Percentiles rank a stretch among this genome's conserved stretches.
Evolutionary conservation across 345 rosid species (phyloP).

Genomic region (Noccaea caerulescens): DNA sequence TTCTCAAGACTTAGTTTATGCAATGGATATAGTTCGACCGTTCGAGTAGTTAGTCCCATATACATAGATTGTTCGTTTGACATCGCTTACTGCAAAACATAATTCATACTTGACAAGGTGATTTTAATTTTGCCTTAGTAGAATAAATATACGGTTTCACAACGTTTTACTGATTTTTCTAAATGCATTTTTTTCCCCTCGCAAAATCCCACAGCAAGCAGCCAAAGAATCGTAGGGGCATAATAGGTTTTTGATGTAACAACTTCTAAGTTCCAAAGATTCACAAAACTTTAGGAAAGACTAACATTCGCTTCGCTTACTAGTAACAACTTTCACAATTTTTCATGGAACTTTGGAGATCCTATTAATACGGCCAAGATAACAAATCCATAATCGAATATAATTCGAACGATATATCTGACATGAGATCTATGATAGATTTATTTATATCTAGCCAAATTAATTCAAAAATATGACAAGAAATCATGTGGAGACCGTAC

Average conservation of each 20-base stretch:
- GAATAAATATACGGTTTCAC: constrained; percentile 4
- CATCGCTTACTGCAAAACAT: neutral
- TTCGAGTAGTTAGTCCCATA: neutral
- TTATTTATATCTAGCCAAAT: constrained; percentile 6
- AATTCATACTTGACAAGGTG: neutral
- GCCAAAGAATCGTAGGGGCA: neutral
- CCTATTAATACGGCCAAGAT: constrained; percentile 14
- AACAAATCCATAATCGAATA: constrained; percentile 13
- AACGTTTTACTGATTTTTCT: constrained; percentile 1
- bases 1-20: constrained; percentile 18
- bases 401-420: constrained; percentile 25
- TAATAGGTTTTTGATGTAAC: constrained; percentile 10
- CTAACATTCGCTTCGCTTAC: neutral
- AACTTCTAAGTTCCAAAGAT: too few relatives aligned
- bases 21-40: constrained; percentile 8
- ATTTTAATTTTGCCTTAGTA: neutral
- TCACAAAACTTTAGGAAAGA: neutral
- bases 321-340: neutral
- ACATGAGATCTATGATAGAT: constrained; percentile 32
- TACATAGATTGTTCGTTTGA: neutral
- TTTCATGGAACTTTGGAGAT: constrained; percentile 10
- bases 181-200: neutral
- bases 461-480: constrained; percentile 23
- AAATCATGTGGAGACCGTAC: constrained; percentile 45
- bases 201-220: constrained; percentile 1